phyloP scores from a whole-genome alignment of 805 yeast genomes.

The Yarrowia porcina region DNA sequence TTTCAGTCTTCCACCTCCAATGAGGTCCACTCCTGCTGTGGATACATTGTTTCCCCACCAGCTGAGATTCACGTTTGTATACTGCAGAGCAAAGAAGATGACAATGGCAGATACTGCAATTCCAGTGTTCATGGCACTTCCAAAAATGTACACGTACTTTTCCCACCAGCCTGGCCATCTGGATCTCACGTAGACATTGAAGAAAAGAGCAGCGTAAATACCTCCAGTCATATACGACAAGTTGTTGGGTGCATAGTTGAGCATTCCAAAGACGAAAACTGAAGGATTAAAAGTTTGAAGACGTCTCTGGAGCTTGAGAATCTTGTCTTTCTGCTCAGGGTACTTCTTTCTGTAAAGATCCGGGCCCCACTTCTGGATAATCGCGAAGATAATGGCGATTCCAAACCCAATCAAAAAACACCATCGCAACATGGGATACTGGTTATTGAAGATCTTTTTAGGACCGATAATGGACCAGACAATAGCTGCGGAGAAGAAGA shows the following conservation, averaged over 20 bases:
- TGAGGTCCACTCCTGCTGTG: neutral
- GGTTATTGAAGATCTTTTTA: constrained; percentile 42
- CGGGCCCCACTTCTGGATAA: neutral
- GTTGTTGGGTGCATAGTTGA: constrained; percentile 29
- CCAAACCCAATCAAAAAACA: constrained; percentile 33
- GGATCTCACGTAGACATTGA: constrained; percentile 46
- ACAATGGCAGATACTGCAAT: constrained; percentile 49
- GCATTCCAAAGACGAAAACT: neutral
- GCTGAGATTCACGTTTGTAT: constrained; percentile 36
- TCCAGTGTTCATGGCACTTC: constrained; percentile 50
- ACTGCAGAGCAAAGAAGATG: constrained; percentile 45
- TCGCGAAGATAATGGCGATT: constrained; percentile 28
- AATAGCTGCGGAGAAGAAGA: constrained; percentile 51
- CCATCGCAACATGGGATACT: constrained; percentile 31
- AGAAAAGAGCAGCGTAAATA: constrained; percentile 42
- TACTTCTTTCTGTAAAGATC: constrained; percentile 28
- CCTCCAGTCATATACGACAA: constrained; percentile 45
- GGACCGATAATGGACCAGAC: constrained; percentile 49
- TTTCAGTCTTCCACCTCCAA: neutral
- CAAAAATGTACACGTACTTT: constrained; percentile 49
- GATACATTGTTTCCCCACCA: constrained; percentile 51
- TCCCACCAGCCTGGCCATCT: constrained; percentile 51
- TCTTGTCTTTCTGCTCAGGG: neutral
- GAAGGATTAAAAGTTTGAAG: neutral
- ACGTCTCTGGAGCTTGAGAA: neutral